Evolutionary conservation across 805 yeast species (phyloP), one percentile per base, ranked within the genome.

Genomic region (Myxozyma melibiosi): DNA sequence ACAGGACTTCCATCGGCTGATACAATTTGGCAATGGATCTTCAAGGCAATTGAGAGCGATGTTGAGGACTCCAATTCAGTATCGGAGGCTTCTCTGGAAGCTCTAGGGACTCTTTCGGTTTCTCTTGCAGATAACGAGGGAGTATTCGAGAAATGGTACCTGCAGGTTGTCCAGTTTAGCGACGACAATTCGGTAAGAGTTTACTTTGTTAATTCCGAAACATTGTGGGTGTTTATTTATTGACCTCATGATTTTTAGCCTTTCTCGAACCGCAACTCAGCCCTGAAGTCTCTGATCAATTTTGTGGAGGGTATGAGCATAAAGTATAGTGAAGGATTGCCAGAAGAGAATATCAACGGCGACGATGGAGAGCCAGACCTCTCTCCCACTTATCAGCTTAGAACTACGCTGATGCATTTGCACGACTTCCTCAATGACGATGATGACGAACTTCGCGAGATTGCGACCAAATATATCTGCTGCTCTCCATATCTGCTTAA

Each of bases 381-480:
- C 37, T 35, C 51, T 4, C 51, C 42, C 13, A 37, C 43, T 5
- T 35, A 47, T n/a, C 51, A 47, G 43, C 43, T 47, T n/a, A 33
- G 51, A 14, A 47, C 51, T 68, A 62, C 71, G 53, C 34, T 44
- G 28, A 30, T 60, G 48, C 46, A 65, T 11, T 53, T 72, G 38
- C 55, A 62, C 39, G 49, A 78, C 0, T 75, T 74, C 56, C 67
- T 85, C 24, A 71, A 72, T 51, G 96, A 89, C 69, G 96, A 88
- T 65, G 92, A 86, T 63, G 81, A 76, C 11, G 82, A 78, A 13
- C 71, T 87, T 4, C 74, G 95, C 55, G 70, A 71, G 0, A 16
- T 64, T 1, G 79, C 88, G 0, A 74, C 88, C 0, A 44, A 62
- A 1, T 74, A 74, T 53, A 67, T 84, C 16, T 67, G 76, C 37